Conservation (phyloP, 1,139 yeast species). For the Pneumocystis murina region DNA sequence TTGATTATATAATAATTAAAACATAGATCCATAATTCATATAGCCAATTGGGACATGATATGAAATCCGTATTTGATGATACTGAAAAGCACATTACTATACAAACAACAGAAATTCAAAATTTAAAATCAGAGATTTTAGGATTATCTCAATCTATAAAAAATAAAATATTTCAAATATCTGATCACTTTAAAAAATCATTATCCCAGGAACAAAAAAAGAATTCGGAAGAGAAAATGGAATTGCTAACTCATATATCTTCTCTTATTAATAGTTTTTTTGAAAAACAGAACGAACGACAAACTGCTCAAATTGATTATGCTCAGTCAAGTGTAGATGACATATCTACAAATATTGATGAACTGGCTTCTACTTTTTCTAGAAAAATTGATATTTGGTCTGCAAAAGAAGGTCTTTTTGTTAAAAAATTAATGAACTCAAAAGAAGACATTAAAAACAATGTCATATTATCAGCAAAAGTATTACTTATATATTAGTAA, state of each 20-base stretch:
- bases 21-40: constrained; percentile 15
- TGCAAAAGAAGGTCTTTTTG: constrained; percentile 13
- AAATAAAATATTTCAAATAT: constrained; percentile 3
- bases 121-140: constrained; percentile 13
- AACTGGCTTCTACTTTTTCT: constrained; percentile 10
- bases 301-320: constrained; percentile 2
- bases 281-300: constrained; percentile 9
- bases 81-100: constrained; percentile 14
- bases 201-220: constrained; percentile 10
- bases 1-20: neutral
- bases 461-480: constrained; percentile 12
- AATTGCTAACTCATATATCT: constrained; percentile 9
- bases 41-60: constrained; percentile 17
- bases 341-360: constrained; percentile 6
- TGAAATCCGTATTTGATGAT: constrained; percentile 16
- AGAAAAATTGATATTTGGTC: constrained; percentile 13
- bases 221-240: constrained; percentile 7
- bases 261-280: constrained; percentile 6
- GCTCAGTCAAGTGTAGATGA: constrained; percentile 1
- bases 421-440: constrained; percentile 11
- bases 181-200: constrained; percentile 1
- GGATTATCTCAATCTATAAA: constrained; percentile 10
- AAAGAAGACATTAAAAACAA: constrained; percentile 15
- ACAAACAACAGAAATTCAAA: constrained; percentile 15
- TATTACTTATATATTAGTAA: neutral